Base-by-base conservation (phyloP, 2,329 filamentous ascomycete species). In the Aplosporella prunicola region DNA sequence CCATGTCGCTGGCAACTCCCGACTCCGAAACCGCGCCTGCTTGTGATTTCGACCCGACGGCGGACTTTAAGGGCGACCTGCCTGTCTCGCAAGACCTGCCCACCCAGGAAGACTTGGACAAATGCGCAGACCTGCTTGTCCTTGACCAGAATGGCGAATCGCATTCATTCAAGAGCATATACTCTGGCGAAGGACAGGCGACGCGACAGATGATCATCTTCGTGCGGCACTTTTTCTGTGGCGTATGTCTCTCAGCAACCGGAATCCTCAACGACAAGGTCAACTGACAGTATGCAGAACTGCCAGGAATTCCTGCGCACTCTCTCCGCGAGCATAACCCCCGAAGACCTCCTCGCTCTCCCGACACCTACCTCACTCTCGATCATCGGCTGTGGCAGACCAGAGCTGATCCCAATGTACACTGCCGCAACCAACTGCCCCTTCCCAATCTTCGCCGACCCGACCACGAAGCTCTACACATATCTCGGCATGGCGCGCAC, bases 391-490 rank as follows among this genome's bases (percentile, higher is more conserved):
- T 87, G 82, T 57, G 83, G 83, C 38, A 69, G 77, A 36, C 77
- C 78, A 0, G 65, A 67, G 15, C 63, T 87, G 20, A 86, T 88
- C 48, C 64, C 74, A 42, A 71, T 73, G 61, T 87, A 88, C 61
- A 63, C 66, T 13, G 54, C 68, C 15, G 67, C 72, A 37, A 81
- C 81, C 0, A 55, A 56, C n/a, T 84, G 79, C 48, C 69, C 72
- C 2, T 88, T 79, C 60, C 76, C 78, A n/a, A 71, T 88, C 41
- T 88, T 83, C 62, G 74, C 80, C n/a, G 82, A 88, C 52, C 81
- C 82, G 0, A 76, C 73, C 3, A 66, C 72, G 20, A 69, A 69
- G 22, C 66, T 88, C 5, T 86, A 86, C 61, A 61, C 71, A 25
- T 64, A 70, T 33, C 69, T 89, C 1, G 79, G 74, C 45, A 83